Conservation (phyloP, 2,329 filamentous ascomycete species). For the Lecanicillium sp. region DNA sequence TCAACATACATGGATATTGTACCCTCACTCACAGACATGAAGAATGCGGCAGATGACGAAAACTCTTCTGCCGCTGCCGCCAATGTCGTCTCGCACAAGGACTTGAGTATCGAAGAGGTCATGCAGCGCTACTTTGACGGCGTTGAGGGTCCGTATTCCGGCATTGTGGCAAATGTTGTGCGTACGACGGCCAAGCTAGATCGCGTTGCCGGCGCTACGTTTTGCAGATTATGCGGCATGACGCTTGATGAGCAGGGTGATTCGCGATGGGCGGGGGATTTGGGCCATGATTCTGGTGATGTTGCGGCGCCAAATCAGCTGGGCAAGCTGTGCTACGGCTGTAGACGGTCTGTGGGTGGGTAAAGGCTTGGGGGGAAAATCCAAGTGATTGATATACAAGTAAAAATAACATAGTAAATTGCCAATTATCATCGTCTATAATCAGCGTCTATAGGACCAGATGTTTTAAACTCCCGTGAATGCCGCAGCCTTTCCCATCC, state of each 20-base stretch:
- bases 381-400: too few species aligned
- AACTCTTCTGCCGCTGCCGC: conserved; percentile 17
- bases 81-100: conserved; percentile 55
- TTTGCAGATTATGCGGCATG: conserved; percentile 63
- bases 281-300: conserved; percentile 34
- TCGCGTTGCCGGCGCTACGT: conserved; percentile 28
- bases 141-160: conserved; percentile 75
- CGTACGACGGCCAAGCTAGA: conserved; percentile 79
- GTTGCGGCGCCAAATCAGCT: conserved; percentile 16
- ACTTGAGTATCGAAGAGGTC: conserved; percentile 82
- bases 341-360: conserved; percentile 54
- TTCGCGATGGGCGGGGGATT: conserved; percentile 53
- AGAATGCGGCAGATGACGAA: conserved; percentile 27
- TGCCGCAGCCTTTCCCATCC: too few species aligned
- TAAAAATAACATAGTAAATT: too few species aligned
- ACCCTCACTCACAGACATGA: conserved; percentile 42
- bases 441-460: too few species aligned
- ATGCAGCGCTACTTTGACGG: conserved; percentile 81
- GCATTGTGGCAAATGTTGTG: conserved; percentile 91
- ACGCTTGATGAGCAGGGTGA: conserved; percentile 56
- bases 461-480: too few species aligned
- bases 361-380: too few species aligned
- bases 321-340: conserved; percentile 60
- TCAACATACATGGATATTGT: conserved; percentile 52
- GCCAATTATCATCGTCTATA: too few species aligned